phyloP scores from a whole-genome alignment of 768 basidiomycete species.

The Panellus pusillus region DNA sequence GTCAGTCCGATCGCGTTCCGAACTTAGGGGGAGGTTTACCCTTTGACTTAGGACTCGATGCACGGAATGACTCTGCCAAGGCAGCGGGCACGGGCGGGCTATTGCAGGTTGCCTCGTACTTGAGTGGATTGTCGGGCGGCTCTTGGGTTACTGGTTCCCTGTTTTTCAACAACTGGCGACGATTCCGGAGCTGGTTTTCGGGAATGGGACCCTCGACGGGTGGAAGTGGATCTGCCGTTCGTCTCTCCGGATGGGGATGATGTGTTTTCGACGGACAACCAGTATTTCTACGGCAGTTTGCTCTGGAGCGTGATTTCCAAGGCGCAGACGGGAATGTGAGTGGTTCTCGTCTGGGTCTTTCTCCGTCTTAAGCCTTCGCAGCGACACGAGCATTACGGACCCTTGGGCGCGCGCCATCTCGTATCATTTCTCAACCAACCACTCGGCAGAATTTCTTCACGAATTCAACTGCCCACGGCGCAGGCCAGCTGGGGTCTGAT shows the following conservation, averaged over 20 bases:
- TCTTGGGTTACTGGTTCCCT: constrained; percentile 70
- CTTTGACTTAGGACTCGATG: constrained; percentile 43
- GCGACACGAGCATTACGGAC: constrained; percentile 66
- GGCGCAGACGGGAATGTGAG: constrained; percentile 54
- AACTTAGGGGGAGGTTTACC: neutral
- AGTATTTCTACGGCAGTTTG: constrained; percentile 53
- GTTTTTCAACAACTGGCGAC: constrained; percentile 61
- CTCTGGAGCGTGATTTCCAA: constrained; percentile 58
- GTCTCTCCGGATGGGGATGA: constrained; percentile 53
- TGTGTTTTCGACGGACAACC: constrained; percentile 46
- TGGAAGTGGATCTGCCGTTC: constrained; percentile 62
- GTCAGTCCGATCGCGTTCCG: neutral
- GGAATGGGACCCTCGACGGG: constrained; percentile 47
- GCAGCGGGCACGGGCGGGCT: constrained; percentile 64
- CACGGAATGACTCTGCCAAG: constrained; percentile 58
- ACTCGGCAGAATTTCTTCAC: constrained; percentile 58
- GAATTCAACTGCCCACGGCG: constrained; percentile 60
- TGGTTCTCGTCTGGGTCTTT: constrained; percentile 8
- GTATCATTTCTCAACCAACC: constrained; percentile 74
- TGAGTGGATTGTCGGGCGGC: constrained; percentile 67
- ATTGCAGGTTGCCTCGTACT: constrained; percentile 69
- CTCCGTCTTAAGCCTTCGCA: constrained; percentile 22
- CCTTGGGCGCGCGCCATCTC: constrained; percentile 65
- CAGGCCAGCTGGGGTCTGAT: constrained; percentile 69
- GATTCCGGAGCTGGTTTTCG: constrained; percentile 58